These are phyloP conservation scores for Mortierella sp. DNA, from an alignment of 371 early-diverging fungal genomes.

Conservation along the genomic window DNA sequence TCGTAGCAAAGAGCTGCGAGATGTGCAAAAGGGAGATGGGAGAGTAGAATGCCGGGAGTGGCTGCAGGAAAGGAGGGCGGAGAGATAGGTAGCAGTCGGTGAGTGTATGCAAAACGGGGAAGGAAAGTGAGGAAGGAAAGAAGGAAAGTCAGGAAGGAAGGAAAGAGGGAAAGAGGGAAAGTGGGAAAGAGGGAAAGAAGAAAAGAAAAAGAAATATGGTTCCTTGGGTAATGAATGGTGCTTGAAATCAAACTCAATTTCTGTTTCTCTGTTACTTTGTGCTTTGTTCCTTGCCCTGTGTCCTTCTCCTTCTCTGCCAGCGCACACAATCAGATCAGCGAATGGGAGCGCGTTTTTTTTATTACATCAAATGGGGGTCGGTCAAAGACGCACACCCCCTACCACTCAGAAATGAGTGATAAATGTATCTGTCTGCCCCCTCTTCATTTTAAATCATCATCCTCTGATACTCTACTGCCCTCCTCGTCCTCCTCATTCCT, in stretches of 20 bases:
- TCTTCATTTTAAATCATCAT: neutral
- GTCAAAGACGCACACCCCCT: no score
- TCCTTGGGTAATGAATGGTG: neutral
- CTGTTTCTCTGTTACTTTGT: no score
- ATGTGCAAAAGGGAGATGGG: neutral
- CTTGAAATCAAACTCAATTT: neutral
- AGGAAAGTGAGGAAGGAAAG: neutral
- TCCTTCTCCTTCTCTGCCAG: neutral
- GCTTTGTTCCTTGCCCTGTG: neutral
- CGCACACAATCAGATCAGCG: neutral
- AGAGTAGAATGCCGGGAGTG: neutral
- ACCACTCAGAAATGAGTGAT: no score
- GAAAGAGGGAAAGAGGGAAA: neutral
- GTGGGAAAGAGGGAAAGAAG: neutral
- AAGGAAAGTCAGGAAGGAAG: no score
- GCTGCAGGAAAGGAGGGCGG: neutral
- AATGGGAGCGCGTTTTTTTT: conserved; percentile 10
- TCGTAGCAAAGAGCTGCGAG: neutral
- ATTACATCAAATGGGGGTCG: neutral
- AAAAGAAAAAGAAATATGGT: neutral
- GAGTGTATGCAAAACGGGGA: neutral
- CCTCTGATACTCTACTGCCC: neutral
- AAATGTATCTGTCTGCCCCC: neutral
- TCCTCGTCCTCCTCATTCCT: neutral
- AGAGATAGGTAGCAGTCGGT: neutral